These are phyloP conservation scores for Kazachstania africana DNA, from an alignment of 805 yeast species.

Conservation along the genomic window DNA sequence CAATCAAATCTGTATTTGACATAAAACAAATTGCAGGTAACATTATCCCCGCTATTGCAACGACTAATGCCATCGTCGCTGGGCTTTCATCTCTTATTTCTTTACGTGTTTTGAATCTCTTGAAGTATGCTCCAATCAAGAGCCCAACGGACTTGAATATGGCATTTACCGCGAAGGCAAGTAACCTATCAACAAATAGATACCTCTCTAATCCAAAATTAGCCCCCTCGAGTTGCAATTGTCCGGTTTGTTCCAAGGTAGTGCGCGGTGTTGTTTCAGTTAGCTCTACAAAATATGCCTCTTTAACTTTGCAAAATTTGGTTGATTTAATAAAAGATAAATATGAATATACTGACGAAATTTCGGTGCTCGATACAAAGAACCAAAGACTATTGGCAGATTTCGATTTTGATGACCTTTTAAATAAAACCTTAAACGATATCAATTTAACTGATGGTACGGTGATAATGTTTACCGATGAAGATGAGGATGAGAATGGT, in stretches of 20 bases:
- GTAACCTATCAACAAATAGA: constrained; percentile 34
- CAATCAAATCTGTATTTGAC: constrained; percentile 66
- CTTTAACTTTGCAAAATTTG: constrained; percentile 36
- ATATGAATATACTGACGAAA: constrained; percentile 38
- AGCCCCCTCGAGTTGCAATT: constrained; percentile 52
- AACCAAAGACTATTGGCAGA: constrained; percentile 61
- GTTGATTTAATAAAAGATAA: constrained; percentile 36
- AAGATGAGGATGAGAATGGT: constrained; percentile 40
- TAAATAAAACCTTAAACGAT: constrained; percentile 34
- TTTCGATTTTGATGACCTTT: constrained; percentile 77
- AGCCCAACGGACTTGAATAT: constrained; percentile 30
- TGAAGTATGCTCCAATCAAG: constrained; percentile 22
- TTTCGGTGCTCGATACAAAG: constrained; percentile 21
- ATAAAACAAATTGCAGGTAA: constrained; percentile 94
- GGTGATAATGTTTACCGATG: constrained; percentile 64
- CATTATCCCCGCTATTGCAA: constrained; percentile 96
- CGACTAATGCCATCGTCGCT: constrained; percentile 91
- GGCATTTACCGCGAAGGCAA: constrained; percentile 41
- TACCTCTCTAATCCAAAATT: constrained; percentile 55
- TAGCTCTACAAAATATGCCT: constrained; percentile 12
- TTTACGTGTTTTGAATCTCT: constrained; percentile 36
- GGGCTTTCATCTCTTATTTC: constrained; percentile 77
- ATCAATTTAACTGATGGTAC: constrained; percentile 52
- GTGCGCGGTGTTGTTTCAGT: constrained; percentile 39
- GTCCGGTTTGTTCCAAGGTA: constrained; percentile 51